phyloP scores from a whole-genome alignment of 176 grass and related monocot genomes.

The Zea luxurians region DNA sequence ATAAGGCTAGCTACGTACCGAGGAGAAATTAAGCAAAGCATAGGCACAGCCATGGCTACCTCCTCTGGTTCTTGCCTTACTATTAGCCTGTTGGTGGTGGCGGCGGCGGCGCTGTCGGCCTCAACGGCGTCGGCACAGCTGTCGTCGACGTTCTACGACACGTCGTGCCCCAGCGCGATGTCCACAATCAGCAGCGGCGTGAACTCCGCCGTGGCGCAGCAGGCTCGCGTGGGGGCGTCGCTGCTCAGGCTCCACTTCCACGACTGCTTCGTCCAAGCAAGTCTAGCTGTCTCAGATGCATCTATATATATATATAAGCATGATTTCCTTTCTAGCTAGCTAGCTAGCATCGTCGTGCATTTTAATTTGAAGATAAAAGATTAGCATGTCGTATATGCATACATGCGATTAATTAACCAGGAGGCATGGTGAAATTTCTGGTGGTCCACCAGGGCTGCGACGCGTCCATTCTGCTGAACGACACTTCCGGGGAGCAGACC shows the following conservation, averaged over 20 bases:
- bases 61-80: background rate
- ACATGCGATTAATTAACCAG: too few species aligned
- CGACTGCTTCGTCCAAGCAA: slow-evolving; percentile 88
- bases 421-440: too few species aligned
- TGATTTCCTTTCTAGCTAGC: too few species aligned
- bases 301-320: too few species aligned
- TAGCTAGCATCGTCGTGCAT: too few species aligned
- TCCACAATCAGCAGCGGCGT: slow-evolving; percentile 63
- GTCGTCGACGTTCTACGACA: slow-evolving; percentile 71
- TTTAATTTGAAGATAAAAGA: too few species aligned
- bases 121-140: slow-evolving; percentile 47
- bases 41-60: background rate
- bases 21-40: background rate
- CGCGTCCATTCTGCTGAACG: slow-evolving; percentile 59
- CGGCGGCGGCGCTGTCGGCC: background rate
- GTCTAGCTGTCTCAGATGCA: background rate
- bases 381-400: too few species aligned
- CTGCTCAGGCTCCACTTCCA: slow-evolving; percentile 83
- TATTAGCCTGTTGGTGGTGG: background rate
- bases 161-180: slow-evolving; percentile 61
- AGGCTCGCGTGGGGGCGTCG: slow-evolving; percentile 68
- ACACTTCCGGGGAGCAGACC: slow-evolving; percentile 42
- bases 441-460: slow-evolving; percentile 60
- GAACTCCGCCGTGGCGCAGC: slow-evolving; percentile 40
- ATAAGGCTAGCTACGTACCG: background rate